A percentile compares a stretch with the other conserved stretches of the same genome.
These are phyloP conservation scores for Leccinum arenicola DNA, from an alignment of 768 basidiomycete species.

Conservation along the genomic window DNA sequence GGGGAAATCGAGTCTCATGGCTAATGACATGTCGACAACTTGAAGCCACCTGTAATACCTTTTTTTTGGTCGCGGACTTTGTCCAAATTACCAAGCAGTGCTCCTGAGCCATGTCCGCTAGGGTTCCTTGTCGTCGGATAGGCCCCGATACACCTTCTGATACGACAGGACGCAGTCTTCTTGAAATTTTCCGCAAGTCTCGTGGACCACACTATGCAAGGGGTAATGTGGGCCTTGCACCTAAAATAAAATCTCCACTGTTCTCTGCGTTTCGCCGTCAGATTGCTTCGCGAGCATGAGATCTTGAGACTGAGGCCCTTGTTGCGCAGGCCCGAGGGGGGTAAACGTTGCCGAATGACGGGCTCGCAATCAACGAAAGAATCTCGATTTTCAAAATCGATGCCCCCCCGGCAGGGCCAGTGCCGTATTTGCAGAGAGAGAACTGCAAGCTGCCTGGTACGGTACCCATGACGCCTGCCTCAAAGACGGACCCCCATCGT, in stretches of 20 bases:
- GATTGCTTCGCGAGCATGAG: slow-evolving; percentile 2
- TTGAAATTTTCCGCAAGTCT: slow-evolving; percentile 10
- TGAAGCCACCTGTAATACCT: neutral
- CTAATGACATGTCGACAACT: neutral
- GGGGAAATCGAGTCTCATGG: neutral
- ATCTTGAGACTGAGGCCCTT: slow-evolving; percentile 15
- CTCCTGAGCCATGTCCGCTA: slow-evolving; percentile 11
- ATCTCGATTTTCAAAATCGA: slow-evolving; percentile 14
- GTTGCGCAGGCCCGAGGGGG: neutral
- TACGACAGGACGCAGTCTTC: slow-evolving; percentile 7
- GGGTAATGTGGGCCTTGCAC: slow-evolving; percentile 15
- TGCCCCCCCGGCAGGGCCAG: neutral
- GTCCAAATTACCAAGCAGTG: slow-evolving; percentile 10
- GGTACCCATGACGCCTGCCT: neutral
- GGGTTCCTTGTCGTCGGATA: slow-evolving; percentile 7
- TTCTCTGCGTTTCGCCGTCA: slow-evolving; percentile 11
- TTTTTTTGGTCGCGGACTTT: neutral
- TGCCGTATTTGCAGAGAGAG: neutral
- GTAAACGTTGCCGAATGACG: neutral
- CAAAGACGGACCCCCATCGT: neutral
- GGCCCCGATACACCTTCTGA: slow-evolving; percentile 9
- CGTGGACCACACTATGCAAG: slow-evolving; percentile 17
- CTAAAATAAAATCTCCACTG: slow-evolving; percentile 14
- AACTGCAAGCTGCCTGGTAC: slow-evolving; percentile 8
- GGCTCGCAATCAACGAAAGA: neutral